phyloP scores from a whole-genome alignment of 2,329 filamentous ascomycete genomes.

The Alternaria infectoria region DNA sequence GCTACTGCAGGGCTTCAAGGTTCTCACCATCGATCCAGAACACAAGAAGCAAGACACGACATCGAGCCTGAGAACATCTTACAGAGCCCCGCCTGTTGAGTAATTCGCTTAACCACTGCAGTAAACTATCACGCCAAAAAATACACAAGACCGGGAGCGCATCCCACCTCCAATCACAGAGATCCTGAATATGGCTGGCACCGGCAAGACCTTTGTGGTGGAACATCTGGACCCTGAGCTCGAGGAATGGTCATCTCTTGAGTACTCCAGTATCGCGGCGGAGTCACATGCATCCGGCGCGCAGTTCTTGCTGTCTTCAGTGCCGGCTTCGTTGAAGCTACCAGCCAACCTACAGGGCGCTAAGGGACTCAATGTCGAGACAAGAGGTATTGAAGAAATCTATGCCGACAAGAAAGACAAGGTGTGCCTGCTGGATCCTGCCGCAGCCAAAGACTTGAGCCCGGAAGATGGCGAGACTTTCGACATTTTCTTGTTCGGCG shows the following conservation, averaged over 20 bases:
- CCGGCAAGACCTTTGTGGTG: conserved; percentile 81
- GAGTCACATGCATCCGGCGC: conserved; percentile 74
- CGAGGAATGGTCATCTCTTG: conserved; percentile 90
- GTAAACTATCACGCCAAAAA: conserved; percentile 8
- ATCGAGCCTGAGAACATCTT: background rate
- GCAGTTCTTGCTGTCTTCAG: conserved; percentile 81
- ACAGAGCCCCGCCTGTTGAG: conserved; percentile 1
- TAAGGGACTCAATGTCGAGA: conserved; percentile 73
- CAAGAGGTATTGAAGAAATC: conserved; percentile 79
- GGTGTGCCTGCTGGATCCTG: conserved; percentile 89
- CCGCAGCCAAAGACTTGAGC: conserved; percentile 78
- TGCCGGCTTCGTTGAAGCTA: conserved; percentile 70
- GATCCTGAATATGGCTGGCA: conserved; percentile 34
- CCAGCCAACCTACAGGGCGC: conserved; percentile 64
- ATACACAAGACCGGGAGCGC: conserved; percentile 15
- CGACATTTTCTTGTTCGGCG: conserved; percentile 92
- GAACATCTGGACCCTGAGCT: conserved; percentile 96
- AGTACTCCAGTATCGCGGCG: conserved; percentile 85
- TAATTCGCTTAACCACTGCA: conserved; percentile 4
- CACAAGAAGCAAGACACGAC: conserved; percentile 4
- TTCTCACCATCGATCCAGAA: conserved; percentile 20
- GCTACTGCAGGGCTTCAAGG: conserved; percentile 40
- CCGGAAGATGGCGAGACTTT: conserved; percentile 84
- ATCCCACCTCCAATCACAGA: conserved; percentile 16
- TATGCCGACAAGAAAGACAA: conserved; percentile 74